Percentiles rank a stretch among this genome's conserved stretches.
Evolutionary conservation across 148 eudicot species (phyloP).

Genomic region (Rhododendron griersonianum): DNA sequence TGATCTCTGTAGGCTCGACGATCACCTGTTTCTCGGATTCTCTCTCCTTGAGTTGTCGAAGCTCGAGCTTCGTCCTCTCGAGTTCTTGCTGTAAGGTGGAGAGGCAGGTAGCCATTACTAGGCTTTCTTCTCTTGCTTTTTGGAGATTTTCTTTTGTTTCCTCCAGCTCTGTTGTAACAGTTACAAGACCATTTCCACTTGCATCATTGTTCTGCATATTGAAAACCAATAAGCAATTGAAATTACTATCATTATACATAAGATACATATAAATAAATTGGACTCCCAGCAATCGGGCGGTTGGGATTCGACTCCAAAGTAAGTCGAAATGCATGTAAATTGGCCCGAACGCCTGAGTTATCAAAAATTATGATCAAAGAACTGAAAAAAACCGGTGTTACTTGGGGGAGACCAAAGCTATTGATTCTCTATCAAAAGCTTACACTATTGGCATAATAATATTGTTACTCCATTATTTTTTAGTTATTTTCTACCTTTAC

Average conservation of each 20-base stretch:
- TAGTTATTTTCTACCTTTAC: not conserved
- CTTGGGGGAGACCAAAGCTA: not conserved
- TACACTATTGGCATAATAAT: not conserved
- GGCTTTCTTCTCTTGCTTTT: slow-evolving; percentile 58
- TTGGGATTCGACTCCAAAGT: not conserved
- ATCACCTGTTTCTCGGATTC: slow-evolving; percentile 40
- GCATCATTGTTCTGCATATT: slow-evolving; percentile 31
- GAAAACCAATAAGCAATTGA: not conserved
- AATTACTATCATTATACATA: not conserved
- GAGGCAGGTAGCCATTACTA: slow-evolving; percentile 51
- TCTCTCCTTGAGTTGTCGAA: slow-evolving; percentile 45
- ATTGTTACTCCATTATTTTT: not conserved
- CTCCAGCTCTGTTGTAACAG: slow-evolving; percentile 42
- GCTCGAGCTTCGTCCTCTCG: slow-evolving; percentile 63
- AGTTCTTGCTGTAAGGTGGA: slow-evolving; percentile 63
- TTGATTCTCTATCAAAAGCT: slow-evolving; percentile 1
- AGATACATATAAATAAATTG: not conserved
- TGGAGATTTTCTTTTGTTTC: slow-evolving; percentile 65
- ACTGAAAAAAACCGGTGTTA: not conserved
- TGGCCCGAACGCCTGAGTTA: not conserved
- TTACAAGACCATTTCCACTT: slow-evolving; percentile 13
- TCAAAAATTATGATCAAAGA: not conserved
- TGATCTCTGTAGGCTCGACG: slow-evolving; percentile 18
- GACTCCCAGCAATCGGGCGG: no score
- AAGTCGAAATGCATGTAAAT: no score